Base-by-base conservation (phyloP, 1,139 yeast genomes). In the Diutina mesorugosa region DNA sequence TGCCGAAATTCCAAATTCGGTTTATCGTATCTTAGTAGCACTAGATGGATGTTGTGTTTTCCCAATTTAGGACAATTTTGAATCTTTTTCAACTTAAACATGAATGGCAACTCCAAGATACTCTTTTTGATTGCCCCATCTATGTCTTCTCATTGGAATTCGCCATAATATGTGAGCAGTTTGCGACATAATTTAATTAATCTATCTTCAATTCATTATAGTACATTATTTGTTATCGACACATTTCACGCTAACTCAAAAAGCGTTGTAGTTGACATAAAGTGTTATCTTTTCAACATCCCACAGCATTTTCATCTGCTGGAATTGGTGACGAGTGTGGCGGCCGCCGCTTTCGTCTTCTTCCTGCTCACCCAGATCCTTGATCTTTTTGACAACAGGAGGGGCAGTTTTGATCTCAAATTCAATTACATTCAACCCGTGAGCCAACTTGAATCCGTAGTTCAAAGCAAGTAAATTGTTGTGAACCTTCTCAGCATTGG, bases 291-390 rank as follows among this genome's bases (percentile, higher is more conserved):
- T 73, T 63, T 78, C 81, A 29, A 72, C 77, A 59, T 76, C 80
- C 80, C 80, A 76, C 7, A 74, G 66, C 72, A 74, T 72, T 60
- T 76, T 76, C 66, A 74, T 61, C 62, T 76, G 80, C 61, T 76
- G 80, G 50, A 74, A 66, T 62, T 76, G 80, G 58, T 76, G 79
- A 62, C 80, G 71, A 1, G 80, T 76, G 59, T 75, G 78, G 61
- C 80, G 72, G 2, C 78, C 78, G 47, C 59, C 59, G 18, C n/a
- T 32, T 14, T 50, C 53, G 7, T 50, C 53, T 9, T 50, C 53
- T 12, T 50, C 45, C 4, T 30, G n/a, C 14, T 32, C 53, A 9
- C n/a, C 12, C 16, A 57, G 48, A 45, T 61, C 64, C 45, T 59
- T 60, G 53, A 62, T 56, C 16, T 58, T 57, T 55, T 60, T 60